Conservation (phyloP, 768 basidiomycete species). For the Fomitopsis serialis region DNA sequence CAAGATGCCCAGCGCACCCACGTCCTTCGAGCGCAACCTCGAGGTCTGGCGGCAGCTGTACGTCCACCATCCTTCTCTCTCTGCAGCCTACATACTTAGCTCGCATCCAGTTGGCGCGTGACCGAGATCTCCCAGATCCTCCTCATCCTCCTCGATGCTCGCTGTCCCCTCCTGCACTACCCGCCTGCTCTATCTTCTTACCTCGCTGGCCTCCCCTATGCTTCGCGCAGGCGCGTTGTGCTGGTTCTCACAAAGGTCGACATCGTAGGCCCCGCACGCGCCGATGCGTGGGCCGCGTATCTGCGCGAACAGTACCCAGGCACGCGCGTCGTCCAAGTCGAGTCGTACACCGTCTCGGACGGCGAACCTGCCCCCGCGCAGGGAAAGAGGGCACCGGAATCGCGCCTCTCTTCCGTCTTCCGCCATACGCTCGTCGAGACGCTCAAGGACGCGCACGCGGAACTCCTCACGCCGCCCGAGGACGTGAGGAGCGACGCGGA, state of each 20-base stretch:
- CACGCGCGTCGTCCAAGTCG: constrained; percentile 64
- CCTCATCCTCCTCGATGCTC: constrained; percentile 82
- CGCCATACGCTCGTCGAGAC: constrained; percentile 59
- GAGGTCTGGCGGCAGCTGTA: constrained; percentile 95
- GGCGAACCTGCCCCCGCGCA: constrained; percentile 3
- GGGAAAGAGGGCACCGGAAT: constrained; percentile 42
- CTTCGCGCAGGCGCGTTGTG: constrained; percentile 36
- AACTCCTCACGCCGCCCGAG: constrained; percentile 65
- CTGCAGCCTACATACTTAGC: neutral
- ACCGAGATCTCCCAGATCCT: constrained; percentile 88
- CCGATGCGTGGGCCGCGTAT: constrained; percentile 60
- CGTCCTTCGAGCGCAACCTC: constrained; percentile 84
- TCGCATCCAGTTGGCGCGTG: constrained; percentile 74
- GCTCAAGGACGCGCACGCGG: constrained; percentile 58
- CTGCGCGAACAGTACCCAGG: constrained; percentile 49
- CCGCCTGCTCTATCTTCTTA: constrained; percentile 73
- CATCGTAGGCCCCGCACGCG: constrained; percentile 64
- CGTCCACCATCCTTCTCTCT: constrained; percentile 22
- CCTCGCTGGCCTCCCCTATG: constrained; percentile 33
- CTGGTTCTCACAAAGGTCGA: constrained; percentile 88
- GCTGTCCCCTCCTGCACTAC: constrained; percentile 84
- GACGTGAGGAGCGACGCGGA: constrained; percentile 42
- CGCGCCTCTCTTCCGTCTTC: constrained; percentile 63
- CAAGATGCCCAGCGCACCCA: constrained; percentile 56
- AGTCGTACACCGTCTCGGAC: constrained; percentile 60